A percentile compares a stretch with the other conserved stretches of the same genome.
Conservation (phyloP, 2,329 filamentous ascomycete species). For the Xylaria sp. region DNA sequence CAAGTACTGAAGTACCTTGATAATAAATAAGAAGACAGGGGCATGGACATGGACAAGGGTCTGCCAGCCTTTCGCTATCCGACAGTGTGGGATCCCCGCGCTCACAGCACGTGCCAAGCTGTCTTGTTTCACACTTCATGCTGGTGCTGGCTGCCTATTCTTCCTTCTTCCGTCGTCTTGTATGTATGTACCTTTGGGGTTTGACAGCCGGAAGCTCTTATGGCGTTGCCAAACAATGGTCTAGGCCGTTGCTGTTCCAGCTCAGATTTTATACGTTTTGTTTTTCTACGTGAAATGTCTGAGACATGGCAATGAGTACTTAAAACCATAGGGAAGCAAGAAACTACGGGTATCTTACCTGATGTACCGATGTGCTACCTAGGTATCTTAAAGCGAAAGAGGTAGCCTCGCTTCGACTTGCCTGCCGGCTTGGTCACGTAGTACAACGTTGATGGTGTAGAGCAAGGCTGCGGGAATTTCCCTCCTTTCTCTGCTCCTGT, state of each 20-base stretch:
- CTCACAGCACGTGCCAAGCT: constrained; percentile 33
- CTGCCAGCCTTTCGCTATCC: constrained; percentile 28
- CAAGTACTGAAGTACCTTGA: not conserved
- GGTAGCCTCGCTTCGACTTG: constrained; percentile 10
- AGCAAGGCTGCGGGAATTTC: constrained; percentile 9
- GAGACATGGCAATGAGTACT: not conserved
- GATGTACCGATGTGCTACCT: not conserved
- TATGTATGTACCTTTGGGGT: not conserved
- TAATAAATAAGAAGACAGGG: not conserved
- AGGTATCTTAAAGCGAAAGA: not conserved
- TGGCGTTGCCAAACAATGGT: not conserved
- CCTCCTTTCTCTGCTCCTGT: not conserved
- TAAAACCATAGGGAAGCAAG: not conserved
- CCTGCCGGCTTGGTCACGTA: not conserved
- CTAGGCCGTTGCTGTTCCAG: not conserved
- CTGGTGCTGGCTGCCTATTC: not conserved
- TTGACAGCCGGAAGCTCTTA: not conserved
- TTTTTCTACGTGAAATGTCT: not conserved
- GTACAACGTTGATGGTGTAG: constrained; percentile 1
- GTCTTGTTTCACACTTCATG: constrained; percentile 24
- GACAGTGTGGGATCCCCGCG: constrained; percentile 36
- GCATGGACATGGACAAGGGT: constrained; percentile 16
- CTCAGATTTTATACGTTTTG: not conserved
- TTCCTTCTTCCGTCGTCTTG: constrained; percentile 3
- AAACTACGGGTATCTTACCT: not conserved